Evolutionary conservation across 2,329 filamentous ascomycete species (phyloP), one percentile per base, ranked within the genome.

Genomic region (Westerdykella aurantiaca): DNA sequence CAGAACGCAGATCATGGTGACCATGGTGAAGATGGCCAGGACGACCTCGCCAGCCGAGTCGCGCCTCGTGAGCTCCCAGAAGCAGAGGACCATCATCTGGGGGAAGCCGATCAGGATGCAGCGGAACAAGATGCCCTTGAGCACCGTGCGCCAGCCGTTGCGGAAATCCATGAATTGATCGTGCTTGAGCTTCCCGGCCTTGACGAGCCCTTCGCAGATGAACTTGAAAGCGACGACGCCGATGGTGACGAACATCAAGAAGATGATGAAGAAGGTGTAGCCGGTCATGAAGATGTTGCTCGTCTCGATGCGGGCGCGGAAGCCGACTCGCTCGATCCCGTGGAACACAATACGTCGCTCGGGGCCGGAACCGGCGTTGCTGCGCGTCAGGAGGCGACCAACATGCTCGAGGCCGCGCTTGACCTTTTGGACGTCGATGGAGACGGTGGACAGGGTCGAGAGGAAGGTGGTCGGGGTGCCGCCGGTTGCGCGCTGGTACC

Each of bases 201-300:
- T 88, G 55, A 82, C 82, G 10, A 85, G 80, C 39, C 86, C 65
- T 67, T 96, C 90, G 66, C 85, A 88, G 52, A 84, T 69, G 45
- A 77, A 84, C 72, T 96, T 95, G 78, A 94, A 95, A 22, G 81
- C 69, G 34, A 82, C 74, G 17, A 96, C 86, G 35, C 80, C 75
- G 23, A 90, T 62, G 42, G 86, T 78, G 39, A 87, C 86, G 50
- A 90, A 67, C 48, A 86, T 71, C 56, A 94, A 82, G 61, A 96
- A 88, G 61, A 93, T 74, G 61, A 88, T 80, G 72, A 95, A 95
- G 75, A 95, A 95, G 53, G 84, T 81, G 42, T 96, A 76, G 38
- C 88, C 88, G 1, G 91, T 96, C 73, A 96, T 77, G 75, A 96
- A 96, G 55, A 96, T 80, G 70, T 97, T 96, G 49, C 89, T 93